phyloP scores from a whole-genome alignment of 805 yeast genomes.

The Candida endomychidarum region DNA sequence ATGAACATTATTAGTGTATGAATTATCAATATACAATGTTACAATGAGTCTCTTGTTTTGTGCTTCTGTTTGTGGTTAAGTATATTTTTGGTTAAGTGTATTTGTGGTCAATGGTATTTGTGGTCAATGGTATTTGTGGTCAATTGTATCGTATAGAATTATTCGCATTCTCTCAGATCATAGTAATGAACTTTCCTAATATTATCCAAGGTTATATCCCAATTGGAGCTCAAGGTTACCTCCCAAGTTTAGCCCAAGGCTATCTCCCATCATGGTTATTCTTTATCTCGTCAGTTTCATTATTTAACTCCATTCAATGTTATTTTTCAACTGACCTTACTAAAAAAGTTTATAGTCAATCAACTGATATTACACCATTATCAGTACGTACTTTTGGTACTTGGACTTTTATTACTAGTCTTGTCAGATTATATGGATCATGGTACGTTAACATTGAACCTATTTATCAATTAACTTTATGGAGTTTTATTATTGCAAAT shows the following conservation, averaged over 20 bases:
- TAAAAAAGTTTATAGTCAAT: constrained; percentile 62
- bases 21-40: no score
- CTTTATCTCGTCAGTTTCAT: constrained; percentile 78
- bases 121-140: no score
- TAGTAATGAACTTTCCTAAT: background rate
- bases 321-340: constrained; percentile 75
- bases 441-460: constrained; percentile 66
- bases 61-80: no score
- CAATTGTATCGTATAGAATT: constrained; percentile 1
- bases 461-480: constrained; percentile 74
- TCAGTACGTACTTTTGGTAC: constrained; percentile 98
- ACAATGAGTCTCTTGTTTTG: no score
- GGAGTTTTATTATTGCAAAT: constrained; percentile 80
- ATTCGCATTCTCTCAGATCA: background rate
- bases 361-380: constrained; percentile 45
- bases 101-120: no score
- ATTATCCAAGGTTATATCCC: no score
- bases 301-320: constrained; percentile 86
- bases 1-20: constrained; percentile 44
- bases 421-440: constrained; percentile 86
- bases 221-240: background rate
- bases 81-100: no score
- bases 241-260: constrained; percentile 17
- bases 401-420: constrained; percentile 87
- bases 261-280: constrained; percentile 39